Evolutionary conservation across 2,329 filamentous ascomycete species (phyloP).

Genomic region (Lasiodiplodia sp.): DNA sequence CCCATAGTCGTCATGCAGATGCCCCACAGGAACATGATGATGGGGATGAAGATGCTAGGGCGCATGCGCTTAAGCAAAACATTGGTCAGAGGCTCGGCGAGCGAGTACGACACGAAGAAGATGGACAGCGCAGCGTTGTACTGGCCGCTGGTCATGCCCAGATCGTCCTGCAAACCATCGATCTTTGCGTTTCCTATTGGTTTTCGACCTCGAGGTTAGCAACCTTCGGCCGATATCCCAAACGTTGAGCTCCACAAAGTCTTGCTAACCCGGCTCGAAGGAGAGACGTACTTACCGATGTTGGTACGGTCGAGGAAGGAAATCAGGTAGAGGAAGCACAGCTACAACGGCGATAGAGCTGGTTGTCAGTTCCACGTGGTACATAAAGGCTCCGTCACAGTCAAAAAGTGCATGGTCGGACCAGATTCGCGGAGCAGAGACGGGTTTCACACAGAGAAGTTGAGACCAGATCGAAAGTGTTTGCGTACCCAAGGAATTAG

Average conservation of each 20-base stretch:
- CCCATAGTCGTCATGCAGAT: constrained; percentile 74
- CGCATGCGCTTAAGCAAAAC: constrained; percentile 77
- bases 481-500: constrained; percentile 64
- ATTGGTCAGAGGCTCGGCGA: constrained; percentile 82
- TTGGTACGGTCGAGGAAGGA: constrained; percentile 77
- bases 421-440: not conserved
- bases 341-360: constrained; percentile 43
- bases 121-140: constrained; percentile 81
- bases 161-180: constrained; percentile 63
- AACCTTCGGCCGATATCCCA: not conserved
- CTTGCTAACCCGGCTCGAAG: not conserved
- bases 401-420: not conserved
- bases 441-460: not conserved
- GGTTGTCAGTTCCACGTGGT: not conserved
- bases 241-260: not conserved
- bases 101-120: constrained; percentile 85
- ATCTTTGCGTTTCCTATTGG: constrained; percentile 69
- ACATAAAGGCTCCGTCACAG: not conserved
- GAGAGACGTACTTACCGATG: constrained; percentile 51
- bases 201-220: not conserved
- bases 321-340: constrained; percentile 75
- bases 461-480: not conserved
- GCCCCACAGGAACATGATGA: constrained; percentile 80
- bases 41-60: constrained; percentile 80
- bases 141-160: constrained; percentile 67